Evolutionary conservation across 179 eudicot species (phyloP).

Genomic region (Amaranthus tricolor): DNA sequence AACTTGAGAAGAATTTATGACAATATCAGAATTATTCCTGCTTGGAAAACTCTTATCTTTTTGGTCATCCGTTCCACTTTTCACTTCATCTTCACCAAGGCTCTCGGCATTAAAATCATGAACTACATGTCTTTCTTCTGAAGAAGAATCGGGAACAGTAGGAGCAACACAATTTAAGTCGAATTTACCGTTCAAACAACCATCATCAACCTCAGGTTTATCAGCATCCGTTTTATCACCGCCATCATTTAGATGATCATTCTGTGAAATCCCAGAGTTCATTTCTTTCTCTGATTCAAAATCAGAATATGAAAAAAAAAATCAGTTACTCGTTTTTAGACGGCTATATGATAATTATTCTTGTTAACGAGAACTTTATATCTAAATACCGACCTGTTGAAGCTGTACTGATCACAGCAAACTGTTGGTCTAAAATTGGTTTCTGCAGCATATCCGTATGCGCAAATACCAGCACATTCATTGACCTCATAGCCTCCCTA

Average conservation of each 20-base stretch:
- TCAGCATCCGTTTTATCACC: slow-evolving; percentile 26
- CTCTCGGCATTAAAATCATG: slow-evolving; percentile 20
- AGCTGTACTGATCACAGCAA: slow-evolving; percentile 20
- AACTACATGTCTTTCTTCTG: slow-evolving; percentile 17
- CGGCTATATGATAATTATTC: background rate
- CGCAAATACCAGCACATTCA: slow-evolving; percentile 79
- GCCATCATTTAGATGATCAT: slow-evolving; percentile 16
- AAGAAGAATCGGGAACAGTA: slow-evolving; percentile 26
- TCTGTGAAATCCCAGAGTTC: slow-evolving; percentile 18
- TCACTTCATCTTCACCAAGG: slow-evolving; percentile 20
- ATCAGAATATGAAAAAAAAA: background rate
- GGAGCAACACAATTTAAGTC: slow-evolving; percentile 32
- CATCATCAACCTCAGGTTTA: slow-evolving; percentile 31
- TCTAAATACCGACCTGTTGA: slow-evolving; percentile 40
- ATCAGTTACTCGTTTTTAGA: background rate
- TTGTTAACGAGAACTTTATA: background rate
- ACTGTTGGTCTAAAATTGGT: slow-evolving; percentile 33
- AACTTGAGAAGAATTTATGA: slow-evolving; percentile 9
- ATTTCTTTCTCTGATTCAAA: slow-evolving; percentile 23
- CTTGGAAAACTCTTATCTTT: slow-evolving; percentile 16
- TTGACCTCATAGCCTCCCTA: slow-evolving; percentile 51
- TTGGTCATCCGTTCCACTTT: slow-evolving; percentile 14
- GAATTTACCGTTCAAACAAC: slow-evolving; percentile 26
- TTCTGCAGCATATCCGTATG: slow-evolving; percentile 81
- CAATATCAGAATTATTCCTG: slow-evolving; percentile 22